These are phyloP conservation scores for Macadamia tetraphylla DNA, from an alignment of 164 flowering plant species.

Conservation along the genomic window DNA sequence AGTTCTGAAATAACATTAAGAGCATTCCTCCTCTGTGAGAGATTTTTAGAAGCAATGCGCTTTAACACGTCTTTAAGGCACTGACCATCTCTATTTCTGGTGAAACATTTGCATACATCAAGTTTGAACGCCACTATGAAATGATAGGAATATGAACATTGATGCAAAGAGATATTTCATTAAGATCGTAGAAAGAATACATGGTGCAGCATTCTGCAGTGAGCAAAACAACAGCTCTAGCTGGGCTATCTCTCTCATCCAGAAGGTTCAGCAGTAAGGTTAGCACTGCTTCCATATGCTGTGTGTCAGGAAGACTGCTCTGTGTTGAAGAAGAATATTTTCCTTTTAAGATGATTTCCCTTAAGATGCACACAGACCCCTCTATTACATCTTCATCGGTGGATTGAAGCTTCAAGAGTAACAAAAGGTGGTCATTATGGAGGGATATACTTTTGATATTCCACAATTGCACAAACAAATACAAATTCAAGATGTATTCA, in stretches of 20 bases:
- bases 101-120: slow-evolving; percentile 11
- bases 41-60: slow-evolving; percentile 37
- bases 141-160: not conserved
- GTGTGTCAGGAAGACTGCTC: slow-evolving; percentile 22
- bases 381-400: slow-evolving; percentile 59
- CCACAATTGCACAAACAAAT: too few species aligned
- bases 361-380: slow-evolving; percentile 52
- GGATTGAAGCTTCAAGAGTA: slow-evolving; percentile 47
- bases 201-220: slow-evolving; percentile 68
- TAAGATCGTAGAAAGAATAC: slow-evolving; percentile 28
- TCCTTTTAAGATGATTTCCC: slow-evolving; percentile 40
- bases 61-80: slow-evolving; percentile 55
- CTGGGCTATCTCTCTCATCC: slow-evolving; percentile 65
- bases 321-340: slow-evolving; percentile 24
- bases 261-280: slow-evolving; percentile 56
- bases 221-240: slow-evolving; percentile 63
- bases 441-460: slow-evolving; percentile 13
- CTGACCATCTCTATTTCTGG: slow-evolving; percentile 43
- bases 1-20: slow-evolving; percentile 58
- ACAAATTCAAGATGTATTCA: too few species aligned
- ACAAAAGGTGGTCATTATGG: slow-evolving; percentile 14
- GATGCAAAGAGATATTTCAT: not conserved
- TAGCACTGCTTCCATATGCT: slow-evolving; percentile 40
- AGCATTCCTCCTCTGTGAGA: slow-evolving; percentile 58
- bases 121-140: slow-evolving; percentile 10